Evolutionary conservation across 2,329 filamentous ascomycete genomes (phyloP), one percentile per base, ranked within the genome.

Genomic region (Penicillium crustosum): DNA sequence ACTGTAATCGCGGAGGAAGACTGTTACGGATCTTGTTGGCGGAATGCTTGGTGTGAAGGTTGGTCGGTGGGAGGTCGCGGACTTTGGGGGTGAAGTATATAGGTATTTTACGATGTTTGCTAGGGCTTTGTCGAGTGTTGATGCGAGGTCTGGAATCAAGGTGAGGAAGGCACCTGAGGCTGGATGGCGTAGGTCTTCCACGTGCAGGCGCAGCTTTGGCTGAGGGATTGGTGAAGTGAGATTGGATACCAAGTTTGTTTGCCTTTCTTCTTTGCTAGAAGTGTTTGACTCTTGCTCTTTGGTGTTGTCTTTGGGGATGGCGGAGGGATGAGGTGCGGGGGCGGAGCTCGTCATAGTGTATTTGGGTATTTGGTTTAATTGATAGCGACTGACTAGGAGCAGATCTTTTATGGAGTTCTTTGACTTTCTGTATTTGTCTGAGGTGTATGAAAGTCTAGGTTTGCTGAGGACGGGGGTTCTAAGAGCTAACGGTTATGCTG

Each of bases 1-100:
- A 48, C 78, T 80, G 84, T 96, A 92, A 63, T 86, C 81, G 31
- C 90, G 86, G 5, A 97, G 80, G 59, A 96, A 82, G 36, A 97
- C 77, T 0, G 93, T 97, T 19, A 97, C 86, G 51, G 91, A 95
- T 59, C 91, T 89, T 10, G 91, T 94, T n/a, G 84, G 80, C 0
- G 84, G 83, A 48, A 83, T 77, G 49, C 67, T 68, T 2, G 74
- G 73, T 9, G 45, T 63, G 60, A 75, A 77, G n/a, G 43, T 39
- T 12, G 53, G 58, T 48, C 52, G 39, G 33, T 59, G 47, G 43
- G 58, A 39, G 31, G 55, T 61, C 62, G 57, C 35, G 56, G 42
- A 61, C 43, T 8, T n/a, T 29, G 15, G 15, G 42, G 52, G 58
- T 7, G 58, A 36, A 6, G 75, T 78, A 71, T 97, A 97, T 31